A percentile compares a stretch with the other conserved stretches of the same genome.
Evolutionary conservation across 345 rosid species (phyloP).

Genomic region (Ailanthus altissimus): DNA sequence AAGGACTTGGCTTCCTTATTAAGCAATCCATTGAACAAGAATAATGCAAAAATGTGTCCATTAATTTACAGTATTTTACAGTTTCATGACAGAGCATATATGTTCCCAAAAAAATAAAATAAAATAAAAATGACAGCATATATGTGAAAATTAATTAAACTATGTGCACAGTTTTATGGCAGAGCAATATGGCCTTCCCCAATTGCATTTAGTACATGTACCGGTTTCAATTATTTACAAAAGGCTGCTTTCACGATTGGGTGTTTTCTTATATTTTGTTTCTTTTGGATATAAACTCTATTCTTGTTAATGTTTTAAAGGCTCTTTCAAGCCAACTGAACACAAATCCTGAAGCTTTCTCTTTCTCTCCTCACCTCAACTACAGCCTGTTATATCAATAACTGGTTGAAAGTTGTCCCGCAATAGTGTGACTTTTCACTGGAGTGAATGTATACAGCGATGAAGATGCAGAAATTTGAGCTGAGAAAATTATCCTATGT

Average conservation of each 20-base stretch:
- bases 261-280: too few relatives aligned
- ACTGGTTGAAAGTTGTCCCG: neutral
- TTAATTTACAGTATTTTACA: neutral
- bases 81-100: neutral
- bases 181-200: too few relatives aligned
- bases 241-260: neutral
- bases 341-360: neutral
- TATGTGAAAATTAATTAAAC: too few relatives aligned
- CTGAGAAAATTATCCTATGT: conserved; percentile 21
- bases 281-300: neutral
- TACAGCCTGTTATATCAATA: neutral
- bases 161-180: too few relatives aligned
- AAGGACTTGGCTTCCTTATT: too few relatives aligned
- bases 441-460: conserved; percentile 24
- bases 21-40: neutral
- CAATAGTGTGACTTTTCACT: conserved; percentile 20
- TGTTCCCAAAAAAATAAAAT: neutral
- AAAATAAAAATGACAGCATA: too few relatives aligned
- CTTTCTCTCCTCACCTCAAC: neutral
- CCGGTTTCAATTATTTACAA: neutral
- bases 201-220: too few relatives aligned
- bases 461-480: conserved; percentile 22
- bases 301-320: neutral
- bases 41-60: neutral
- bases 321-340: conserved; percentile 1